Evolutionary conservation across 352 stramenopile species (phyloP).

Genomic region (Phytophthora pseudosyringae): DNA sequence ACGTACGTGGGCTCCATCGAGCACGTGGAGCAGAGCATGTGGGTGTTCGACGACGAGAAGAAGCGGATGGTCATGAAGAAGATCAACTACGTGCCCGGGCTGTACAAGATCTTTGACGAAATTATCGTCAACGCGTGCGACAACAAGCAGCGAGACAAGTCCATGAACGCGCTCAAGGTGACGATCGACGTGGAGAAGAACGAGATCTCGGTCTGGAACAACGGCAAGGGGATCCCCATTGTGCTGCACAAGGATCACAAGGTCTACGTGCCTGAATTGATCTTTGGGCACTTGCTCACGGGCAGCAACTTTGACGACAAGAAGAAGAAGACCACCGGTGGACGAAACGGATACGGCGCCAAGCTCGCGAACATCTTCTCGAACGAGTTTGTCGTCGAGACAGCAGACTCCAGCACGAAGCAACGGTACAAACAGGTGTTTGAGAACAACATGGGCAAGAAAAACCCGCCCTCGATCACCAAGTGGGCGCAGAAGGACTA

Average conservation of each 20-base stretch:
- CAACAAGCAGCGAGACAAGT: slow-evolving; percentile 99
- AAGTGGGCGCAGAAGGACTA: slow-evolving; percentile 90
- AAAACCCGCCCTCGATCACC: slow-evolving; percentile 87
- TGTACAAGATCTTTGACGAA: slow-evolving; percentile 99
- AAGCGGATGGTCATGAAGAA: slow-evolving; percentile 94
- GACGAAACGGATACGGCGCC: slow-evolving; percentile 97
- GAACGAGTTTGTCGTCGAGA: slow-evolving; percentile 98
- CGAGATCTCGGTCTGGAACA: slow-evolving; percentile 97
- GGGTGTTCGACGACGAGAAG: slow-evolving; percentile 91
- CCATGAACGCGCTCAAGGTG: slow-evolving; percentile 95
- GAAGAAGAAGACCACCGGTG: slow-evolving; percentile 95
- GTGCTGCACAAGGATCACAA: slow-evolving; percentile 97
- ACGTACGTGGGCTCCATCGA: slow-evolving; percentile 98
- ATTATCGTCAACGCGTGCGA: slow-evolving; percentile 99
- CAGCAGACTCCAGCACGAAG: slow-evolving; percentile 92
- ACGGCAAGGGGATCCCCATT: slow-evolving; percentile 98
- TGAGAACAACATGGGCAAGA: slow-evolving; percentile 94
- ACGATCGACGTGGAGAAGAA: slow-evolving; percentile 93
- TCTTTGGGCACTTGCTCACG: slow-evolving; percentile 98
- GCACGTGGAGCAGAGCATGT: slow-evolving; percentile 92
- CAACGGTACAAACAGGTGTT: slow-evolving; percentile 95
- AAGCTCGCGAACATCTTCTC: slow-evolving; percentile 99
- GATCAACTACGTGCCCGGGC: slow-evolving; percentile 95
- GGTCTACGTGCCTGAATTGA: slow-evolving; percentile 97
- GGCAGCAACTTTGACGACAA: slow-evolving; percentile 99